Evolutionary conservation across 202 grass and related monocot genomes (phyloP).

Genomic region (Zoysia matrella): DNA sequence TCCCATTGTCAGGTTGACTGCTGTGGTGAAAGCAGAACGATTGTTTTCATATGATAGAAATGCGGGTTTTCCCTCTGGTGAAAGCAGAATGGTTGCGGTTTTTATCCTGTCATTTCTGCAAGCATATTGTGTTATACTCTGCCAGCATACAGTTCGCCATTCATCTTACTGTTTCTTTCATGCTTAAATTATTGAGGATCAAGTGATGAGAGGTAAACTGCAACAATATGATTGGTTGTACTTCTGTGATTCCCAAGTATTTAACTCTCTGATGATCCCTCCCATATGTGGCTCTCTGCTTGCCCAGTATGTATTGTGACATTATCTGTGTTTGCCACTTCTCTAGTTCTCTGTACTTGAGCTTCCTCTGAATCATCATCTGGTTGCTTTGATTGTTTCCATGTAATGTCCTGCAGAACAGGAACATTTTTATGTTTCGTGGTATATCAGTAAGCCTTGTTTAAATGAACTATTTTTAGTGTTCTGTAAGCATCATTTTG

Average conservation of each 20-base stretch:
- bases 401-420: not conserved
- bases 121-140: too few relatives aligned
- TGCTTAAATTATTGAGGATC: not conserved
- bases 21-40: not conserved
- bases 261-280: conserved; percentile 43
- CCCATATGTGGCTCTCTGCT: not conserved
- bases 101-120: too few relatives aligned
- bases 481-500: too few relatives aligned
- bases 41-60: not conserved
- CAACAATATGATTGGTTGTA: conserved; percentile 53
- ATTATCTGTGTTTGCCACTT: not conserved
- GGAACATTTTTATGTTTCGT: too few relatives aligned
- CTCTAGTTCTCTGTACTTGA: not conserved
- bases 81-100: too few relatives aligned
- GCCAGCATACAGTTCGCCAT: too few relatives aligned
- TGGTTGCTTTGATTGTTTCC: not conserved
- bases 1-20: not conserved
- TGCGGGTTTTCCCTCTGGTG: not conserved
- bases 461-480: too few relatives aligned
- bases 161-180: not conserved
- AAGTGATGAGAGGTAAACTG: conserved; percentile 42
- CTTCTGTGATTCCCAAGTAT: conserved; percentile 35
- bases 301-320: not conserved
- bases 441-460: too few relatives aligned
- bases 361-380: not conserved